phyloP scores from a whole-genome alignment of 2,329 filamentous ascomycete genomes.

The Drechslera avenae region DNA sequence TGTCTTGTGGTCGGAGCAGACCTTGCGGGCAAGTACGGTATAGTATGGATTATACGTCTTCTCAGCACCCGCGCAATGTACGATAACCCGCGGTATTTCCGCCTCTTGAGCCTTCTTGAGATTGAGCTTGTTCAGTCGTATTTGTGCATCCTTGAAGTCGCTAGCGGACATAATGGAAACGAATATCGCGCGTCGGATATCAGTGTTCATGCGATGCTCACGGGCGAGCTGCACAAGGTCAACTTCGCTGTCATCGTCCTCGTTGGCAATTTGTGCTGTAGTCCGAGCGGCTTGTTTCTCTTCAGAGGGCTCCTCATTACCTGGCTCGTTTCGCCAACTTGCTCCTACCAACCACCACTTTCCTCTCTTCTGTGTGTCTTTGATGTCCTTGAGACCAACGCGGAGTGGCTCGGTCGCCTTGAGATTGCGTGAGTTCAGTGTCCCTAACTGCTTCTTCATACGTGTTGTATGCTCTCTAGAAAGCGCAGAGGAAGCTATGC shows the following conservation, averaged over 20 bases:
- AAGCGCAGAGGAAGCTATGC: constrained; percentile 70
- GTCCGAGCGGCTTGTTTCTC: constrained; percentile 36
- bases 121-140: constrained; percentile 78
- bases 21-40: constrained; percentile 76
- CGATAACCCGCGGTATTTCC: constrained; percentile 84
- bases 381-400: constrained; percentile 80
- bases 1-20: constrained; percentile 76
- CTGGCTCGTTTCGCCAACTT: constrained; percentile 68
- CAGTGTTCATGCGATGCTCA: constrained; percentile 84
- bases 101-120: constrained; percentile 85
- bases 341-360: constrained; percentile 99
- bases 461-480: constrained; percentile 81
- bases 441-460: constrained; percentile 87
- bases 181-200: constrained; percentile 89
- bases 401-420: constrained; percentile 82
- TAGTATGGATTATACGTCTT: constrained; percentile 92
- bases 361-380: constrained; percentile 80
- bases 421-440: constrained; percentile 69
- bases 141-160: constrained; percentile 82
- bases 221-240: constrained; percentile 77
- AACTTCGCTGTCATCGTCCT: constrained; percentile 50
- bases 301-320: constrained; percentile 44
- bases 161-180: constrained; percentile 84
- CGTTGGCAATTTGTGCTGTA: constrained; percentile 13
- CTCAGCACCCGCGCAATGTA: constrained; percentile 86